These are phyloP conservation scores for Amanita pallidorosea DNA, from an alignment of 768 basidiomycete species.

Conservation along the genomic window DNA sequence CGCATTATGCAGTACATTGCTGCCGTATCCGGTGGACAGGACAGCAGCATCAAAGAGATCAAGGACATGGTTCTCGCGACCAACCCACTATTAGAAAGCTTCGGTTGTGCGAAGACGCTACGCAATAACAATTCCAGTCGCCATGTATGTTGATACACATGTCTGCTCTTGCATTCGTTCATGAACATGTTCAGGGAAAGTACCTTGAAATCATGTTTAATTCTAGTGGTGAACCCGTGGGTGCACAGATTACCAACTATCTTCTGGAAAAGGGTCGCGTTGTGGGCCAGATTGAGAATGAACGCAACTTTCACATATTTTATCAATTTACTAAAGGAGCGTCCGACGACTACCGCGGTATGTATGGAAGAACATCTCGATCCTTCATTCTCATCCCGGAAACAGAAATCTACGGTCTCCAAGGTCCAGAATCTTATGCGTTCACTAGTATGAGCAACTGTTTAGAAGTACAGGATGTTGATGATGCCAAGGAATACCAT, in stretches of 20 bases:
- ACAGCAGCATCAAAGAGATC: constrained; percentile 91
- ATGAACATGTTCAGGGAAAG: constrained; percentile 60
- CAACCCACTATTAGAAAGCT: constrained; percentile 94
- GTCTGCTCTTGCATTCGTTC: constrained; percentile 8
- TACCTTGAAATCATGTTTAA: constrained; percentile 99
- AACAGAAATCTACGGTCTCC: constrained; percentile 85
- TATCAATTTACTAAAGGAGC: constrained; percentile 99
- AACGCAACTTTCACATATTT: constrained; percentile 98
- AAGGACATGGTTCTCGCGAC: constrained; percentile 99
- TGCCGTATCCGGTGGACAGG: constrained; percentile 82
- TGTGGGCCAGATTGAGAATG: constrained; percentile 92
- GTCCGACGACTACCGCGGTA: constrained; percentile 79
- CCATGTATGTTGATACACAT: constrained; percentile 53
- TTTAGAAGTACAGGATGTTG: constrained; percentile 81
- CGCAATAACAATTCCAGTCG: constrained; percentile 98
- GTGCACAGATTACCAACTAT: constrained; percentile 98
- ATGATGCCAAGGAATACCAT: constrained; percentile 78
- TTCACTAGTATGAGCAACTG: constrained; percentile 93
- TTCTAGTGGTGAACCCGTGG: constrained; percentile 81
- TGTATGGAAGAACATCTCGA: constrained; percentile 9
- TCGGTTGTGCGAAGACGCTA: constrained; percentile 97
- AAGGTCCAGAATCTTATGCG: constrained; percentile 91
- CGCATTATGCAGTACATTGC: constrained; percentile 99
- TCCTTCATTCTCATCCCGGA: constrained; percentile 7
- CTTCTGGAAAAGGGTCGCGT: constrained; percentile 94